Conservation (phyloP, 495 filamentous ascomycete genomes). For the Xylaria flabelliformis region DNA sequence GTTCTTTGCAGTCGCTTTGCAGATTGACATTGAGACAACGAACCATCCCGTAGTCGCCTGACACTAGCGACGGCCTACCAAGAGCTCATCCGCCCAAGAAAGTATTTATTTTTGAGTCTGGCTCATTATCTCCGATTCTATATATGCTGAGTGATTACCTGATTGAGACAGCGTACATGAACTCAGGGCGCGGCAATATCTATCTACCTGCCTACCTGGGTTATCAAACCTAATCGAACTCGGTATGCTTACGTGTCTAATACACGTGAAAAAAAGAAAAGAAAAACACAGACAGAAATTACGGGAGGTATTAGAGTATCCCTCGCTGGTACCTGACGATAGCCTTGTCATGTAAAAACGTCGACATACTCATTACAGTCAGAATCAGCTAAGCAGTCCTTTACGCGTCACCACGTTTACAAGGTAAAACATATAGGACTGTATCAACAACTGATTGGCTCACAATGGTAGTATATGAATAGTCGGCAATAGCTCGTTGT, state of each 20-base stretch:
- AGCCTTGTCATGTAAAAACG: not conserved
- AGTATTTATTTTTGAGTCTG: not conserved
- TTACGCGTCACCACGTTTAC: not conserved
- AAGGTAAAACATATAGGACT: not conserved
- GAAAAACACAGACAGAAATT: not conserved
- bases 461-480: not conserved
- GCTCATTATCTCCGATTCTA: conserved; percentile 14
- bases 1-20: conserved; percentile 20
- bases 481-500: not conserved
- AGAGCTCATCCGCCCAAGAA: not conserved
- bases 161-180: conserved; percentile 1
- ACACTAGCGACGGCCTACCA: conserved; percentile 4
- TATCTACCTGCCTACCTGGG: conserved; percentile 11
- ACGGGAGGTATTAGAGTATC: not conserved
- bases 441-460: not conserved
- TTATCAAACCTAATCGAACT: not conserved
- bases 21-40: conserved; percentile 17
- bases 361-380: not conserved
- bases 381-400: not conserved
- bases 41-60: conserved; percentile 17
- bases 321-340: not conserved
- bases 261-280: not conserved
- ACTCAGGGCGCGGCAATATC: not conserved
- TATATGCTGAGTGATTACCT: conserved; percentile 4
- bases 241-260: not conserved